A percentile compares a stretch with the other conserved stretches of the same genome.
Evolutionary conservation across 495 filamentous ascomycete genomes (phyloP).

Genomic region (Pseudevernia furfuracea): DNA sequence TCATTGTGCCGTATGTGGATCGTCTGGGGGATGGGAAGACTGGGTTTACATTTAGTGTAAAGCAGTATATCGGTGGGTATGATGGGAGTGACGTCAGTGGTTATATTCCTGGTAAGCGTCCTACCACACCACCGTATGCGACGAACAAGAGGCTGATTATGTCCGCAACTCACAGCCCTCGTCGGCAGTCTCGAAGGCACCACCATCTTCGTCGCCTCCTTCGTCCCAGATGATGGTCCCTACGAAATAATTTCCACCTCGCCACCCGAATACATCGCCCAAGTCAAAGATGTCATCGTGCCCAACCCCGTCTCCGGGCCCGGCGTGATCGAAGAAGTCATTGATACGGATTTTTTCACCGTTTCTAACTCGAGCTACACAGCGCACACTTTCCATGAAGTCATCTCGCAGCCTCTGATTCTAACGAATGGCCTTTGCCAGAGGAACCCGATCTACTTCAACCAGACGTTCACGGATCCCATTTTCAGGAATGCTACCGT

Average conservation of each 20-base stretch:
- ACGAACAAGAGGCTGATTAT: neutral
- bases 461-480: conserved; percentile 19
- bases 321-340: conserved; percentile 13
- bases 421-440: conserved; percentile 15
- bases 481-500: conserved; percentile 14
- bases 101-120: conserved; percentile 6
- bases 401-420: conserved; percentile 19
- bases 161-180: conserved; percentile 1
- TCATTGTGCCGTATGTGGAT: conserved; percentile 17
- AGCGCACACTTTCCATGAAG: conserved; percentile 13
- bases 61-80: conserved; percentile 10
- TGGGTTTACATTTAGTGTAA: conserved; percentile 8
- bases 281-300: conserved; percentile 21
- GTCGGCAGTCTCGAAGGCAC: conserved; percentile 19
- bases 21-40: conserved; percentile 19
- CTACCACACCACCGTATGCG: neutral
- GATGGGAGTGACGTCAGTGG: neutral
- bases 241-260: conserved; percentile 13
- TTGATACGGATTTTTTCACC: conserved; percentile 19
- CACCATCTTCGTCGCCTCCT: conserved; percentile 15
- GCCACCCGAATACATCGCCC: conserved; percentile 15
- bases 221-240: conserved; percentile 18
- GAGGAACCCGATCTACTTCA: conserved; percentile 20
- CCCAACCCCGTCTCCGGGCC: conserved; percentile 23
- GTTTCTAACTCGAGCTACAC: conserved; percentile 12